These are phyloP conservation scores for Colletotrichum sp. DNA, from an alignment of 2,329 filamentous ascomycete genomes.

Conservation along the genomic window DNA sequence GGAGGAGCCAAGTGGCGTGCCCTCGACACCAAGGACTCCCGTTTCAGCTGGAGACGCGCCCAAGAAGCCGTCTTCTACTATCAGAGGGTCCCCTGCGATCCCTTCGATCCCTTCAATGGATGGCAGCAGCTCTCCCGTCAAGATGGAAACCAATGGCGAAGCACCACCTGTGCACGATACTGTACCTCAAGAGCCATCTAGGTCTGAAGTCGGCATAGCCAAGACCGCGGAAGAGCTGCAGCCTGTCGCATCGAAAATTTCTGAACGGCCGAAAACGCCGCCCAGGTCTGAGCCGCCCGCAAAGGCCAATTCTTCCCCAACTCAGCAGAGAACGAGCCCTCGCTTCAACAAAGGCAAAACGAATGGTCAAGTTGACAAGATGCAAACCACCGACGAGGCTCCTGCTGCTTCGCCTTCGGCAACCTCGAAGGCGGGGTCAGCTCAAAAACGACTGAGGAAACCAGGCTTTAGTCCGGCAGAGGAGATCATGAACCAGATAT, in stretches of 20 bases:
- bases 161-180: not conserved
- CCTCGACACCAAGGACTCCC: conserved; percentile 1
- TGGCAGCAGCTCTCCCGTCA: not conserved
- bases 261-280: not conserved
- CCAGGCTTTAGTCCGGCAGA: not conserved
- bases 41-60: conserved; percentile 13
- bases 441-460: not conserved
- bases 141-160: not conserved
- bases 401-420: not conserved
- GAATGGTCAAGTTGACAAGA: not conserved
- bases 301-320: not conserved
- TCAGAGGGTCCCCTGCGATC: not conserved
- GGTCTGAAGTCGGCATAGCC: not conserved
- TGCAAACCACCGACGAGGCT: not conserved
- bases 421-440: not conserved
- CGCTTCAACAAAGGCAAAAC: not conserved
- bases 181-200: not conserved
- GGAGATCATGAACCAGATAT: not conserved
- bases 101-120: not conserved
- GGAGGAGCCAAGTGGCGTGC: not conserved
- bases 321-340: not conserved
- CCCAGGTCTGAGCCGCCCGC: not conserved
- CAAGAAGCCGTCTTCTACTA: conserved; percentile 16
- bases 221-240: not conserved
- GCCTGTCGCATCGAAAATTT: not conserved